Conservation (phyloP, 139 green algal species). For the Volvox reticuliferus region DNA sequence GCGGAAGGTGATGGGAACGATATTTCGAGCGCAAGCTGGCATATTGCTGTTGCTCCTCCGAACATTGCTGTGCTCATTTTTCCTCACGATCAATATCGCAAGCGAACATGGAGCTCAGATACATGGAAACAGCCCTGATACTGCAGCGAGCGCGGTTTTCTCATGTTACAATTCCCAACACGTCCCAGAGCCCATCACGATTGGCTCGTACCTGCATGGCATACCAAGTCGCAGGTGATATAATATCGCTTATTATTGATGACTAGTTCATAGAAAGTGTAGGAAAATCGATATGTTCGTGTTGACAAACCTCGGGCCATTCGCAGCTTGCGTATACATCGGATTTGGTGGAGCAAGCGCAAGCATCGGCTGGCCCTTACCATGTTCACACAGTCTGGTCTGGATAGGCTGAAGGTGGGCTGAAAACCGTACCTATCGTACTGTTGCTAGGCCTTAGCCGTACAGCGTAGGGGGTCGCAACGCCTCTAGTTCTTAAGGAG, state of each 20-base stretch:
- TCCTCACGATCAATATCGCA: too few relatives aligned
- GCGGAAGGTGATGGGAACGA: too few relatives aligned
- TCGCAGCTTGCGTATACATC: conserved; percentile 1
- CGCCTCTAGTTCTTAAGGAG: too few relatives aligned
- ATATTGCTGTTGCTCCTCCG: too few relatives aligned
- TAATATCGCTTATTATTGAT: neutral
- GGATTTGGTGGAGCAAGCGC: neutral
- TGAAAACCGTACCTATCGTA: too few relatives aligned
- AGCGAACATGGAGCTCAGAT: too few relatives aligned
- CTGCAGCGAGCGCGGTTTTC: neutral
- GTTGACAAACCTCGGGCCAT: neutral
- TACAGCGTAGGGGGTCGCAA: too few relatives aligned
- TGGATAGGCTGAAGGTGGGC: neutral
- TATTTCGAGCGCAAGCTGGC: too few relatives aligned
- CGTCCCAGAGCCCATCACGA: neutral
- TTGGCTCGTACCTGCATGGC: neutral
- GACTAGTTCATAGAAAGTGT: neutral
- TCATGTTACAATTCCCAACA: neutral
- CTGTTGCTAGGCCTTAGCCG: too few relatives aligned
- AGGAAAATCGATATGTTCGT: neutral
- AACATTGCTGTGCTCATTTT: too few relatives aligned
- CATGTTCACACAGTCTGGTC: neutral
- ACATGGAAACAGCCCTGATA: too few relatives aligned
- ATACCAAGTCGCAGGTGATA: neutral
- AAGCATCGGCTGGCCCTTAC: neutral